Evolutionary conservation across 169 alveolate species (phyloP).

Genomic region (Eimeria sp.): DNA sequence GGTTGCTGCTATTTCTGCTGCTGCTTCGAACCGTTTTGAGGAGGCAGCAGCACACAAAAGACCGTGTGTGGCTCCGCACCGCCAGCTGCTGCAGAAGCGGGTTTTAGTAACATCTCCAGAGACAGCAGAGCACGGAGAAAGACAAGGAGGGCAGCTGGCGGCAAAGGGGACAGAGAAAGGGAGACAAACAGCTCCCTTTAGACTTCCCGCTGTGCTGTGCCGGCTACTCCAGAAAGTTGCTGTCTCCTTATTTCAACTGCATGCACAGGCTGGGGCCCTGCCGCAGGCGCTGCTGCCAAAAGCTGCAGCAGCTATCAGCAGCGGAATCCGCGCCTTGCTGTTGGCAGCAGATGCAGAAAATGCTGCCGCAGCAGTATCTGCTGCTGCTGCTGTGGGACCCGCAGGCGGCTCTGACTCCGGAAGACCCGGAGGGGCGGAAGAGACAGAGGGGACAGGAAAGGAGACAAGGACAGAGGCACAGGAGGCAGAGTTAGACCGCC

Average conservation of each 20-base stretch:
- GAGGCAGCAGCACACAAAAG: slow-evolving; percentile 13
- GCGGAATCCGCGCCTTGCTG: slow-evolving; percentile 25
- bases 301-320: slow-evolving; percentile 35
- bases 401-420: background rate
- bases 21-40: background rate
- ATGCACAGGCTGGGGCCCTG: slow-evolving; percentile 37
- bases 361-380: background rate
- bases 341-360: slow-evolving; percentile 29
- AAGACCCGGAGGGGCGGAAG: background rate
- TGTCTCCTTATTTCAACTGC: background rate
- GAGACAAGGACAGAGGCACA: background rate
- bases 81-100: background rate
- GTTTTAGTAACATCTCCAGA: background rate
- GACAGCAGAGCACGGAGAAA: background rate
- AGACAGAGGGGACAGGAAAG: background rate
- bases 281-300: slow-evolving; percentile 12
- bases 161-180: background rate
- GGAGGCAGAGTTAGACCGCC: background rate
- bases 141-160: background rate
- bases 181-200: background rate
- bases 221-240: background rate
- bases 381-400: background rate
- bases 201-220: background rate
- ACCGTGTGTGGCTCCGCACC: background rate
- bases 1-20: background rate